Base-by-base conservation (phyloP, 805 yeast species). In the Wickerhamiella siamensis region DNA sequence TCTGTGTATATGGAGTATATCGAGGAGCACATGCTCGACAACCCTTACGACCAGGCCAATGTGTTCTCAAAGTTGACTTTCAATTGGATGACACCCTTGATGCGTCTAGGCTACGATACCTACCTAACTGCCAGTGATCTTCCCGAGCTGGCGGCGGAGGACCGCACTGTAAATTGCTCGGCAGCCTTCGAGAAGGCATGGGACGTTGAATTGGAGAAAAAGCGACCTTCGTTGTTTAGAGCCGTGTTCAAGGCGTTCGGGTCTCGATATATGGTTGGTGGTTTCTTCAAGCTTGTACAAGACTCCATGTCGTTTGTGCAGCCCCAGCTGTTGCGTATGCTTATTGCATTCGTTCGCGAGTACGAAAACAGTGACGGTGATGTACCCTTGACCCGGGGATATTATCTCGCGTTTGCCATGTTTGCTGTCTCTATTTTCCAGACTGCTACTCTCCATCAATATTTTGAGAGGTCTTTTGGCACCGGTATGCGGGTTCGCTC, bases 41-140 rank as follows among this genome's bases (percentile, higher is more conserved):
- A 57, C 35, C 80, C 78, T 1, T 61, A 65, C 33, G 78, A 74
- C 32, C 58, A 57, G 42, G 82, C 84, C 10, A 77, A 87, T 56
- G 63, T 86, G 14, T 74, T 88, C 48, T 79, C 94, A 2, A 66
- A 72, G 40, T 64, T 88, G 40, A 78, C 94, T 0, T 88, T 91
- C 58, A 64, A 77, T 21, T 91, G 98, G 97, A 83, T 91, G 94
- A 76, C 84, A 17, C 75, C 72, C 1, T 64, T 91, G 53, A 83
- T 91, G 78, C 72, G 64, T 50, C 73, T 73, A 41, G 97, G 97
- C 14, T 80, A 79, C 53, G 63, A 67, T 33, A 74, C 73, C 46
- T 74, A 53, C 52, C 64, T 65, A 27, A 56, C 65, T 8, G 59
- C 56, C 24, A 60, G 64, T 2, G 96, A 88, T 59, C 71, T 88